These are phyloP conservation scores for Helminthosporium solani DNA, from an alignment of 2,329 filamentous ascomycete species.

Conservation along the genomic window DNA sequence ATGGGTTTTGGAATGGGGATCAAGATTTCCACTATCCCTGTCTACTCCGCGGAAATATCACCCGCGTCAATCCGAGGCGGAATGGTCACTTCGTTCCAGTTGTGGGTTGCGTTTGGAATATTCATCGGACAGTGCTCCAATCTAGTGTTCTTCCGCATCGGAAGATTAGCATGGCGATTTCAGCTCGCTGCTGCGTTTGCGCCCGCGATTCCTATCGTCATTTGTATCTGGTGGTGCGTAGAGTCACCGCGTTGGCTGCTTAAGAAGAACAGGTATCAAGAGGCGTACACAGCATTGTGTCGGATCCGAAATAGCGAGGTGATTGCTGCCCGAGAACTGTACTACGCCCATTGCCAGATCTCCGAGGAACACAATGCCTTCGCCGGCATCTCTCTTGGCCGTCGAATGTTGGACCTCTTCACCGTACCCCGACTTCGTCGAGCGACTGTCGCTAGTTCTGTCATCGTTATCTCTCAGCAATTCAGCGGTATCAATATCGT, in stretches of 20 bases:
- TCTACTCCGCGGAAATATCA: slow-evolving; percentile 44
- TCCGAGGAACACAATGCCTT: slow-evolving; percentile 26
- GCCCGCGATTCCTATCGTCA: slow-evolving; percentile 26
- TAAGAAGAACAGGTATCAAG: slow-evolving; percentile 40
- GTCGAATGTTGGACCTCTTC: slow-evolving; percentile 57
- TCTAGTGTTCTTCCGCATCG: slow-evolving; percentile 32
- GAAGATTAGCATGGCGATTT: slow-evolving; percentile 29
- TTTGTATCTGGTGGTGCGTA: slow-evolving; percentile 38
- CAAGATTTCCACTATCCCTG: slow-evolving; percentile 43
- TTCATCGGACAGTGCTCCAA: slow-evolving; percentile 37
- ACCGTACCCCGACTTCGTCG: slow-evolving; percentile 66
- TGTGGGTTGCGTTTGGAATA: slow-evolving; percentile 43
- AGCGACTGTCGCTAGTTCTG: slow-evolving; percentile 71
- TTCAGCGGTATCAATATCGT: slow-evolving; percentile 56
- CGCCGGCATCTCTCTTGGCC: slow-evolving; percentile 3
- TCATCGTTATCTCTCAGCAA: slow-evolving; percentile 70
- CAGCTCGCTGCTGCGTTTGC: slow-evolving; percentile 32
- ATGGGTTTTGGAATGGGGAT: slow-evolving; percentile 43
- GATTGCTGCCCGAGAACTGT: slow-evolving; percentile 46
- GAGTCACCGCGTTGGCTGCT: slow-evolving; percentile 38
- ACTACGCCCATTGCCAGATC: slow-evolving; percentile 44
- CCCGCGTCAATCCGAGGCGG: slow-evolving; percentile 43
- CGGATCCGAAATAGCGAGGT: slow-evolving; percentile 37
- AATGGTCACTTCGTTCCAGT: slow-evolving; percentile 45
- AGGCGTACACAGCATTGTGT: slow-evolving; percentile 40